A percentile compares a stretch with the other conserved stretches of the same genome.
phyloP scores from a whole-genome alignment of 352 stramenopile species.

The Phytopythium cucurbitacearum region DNA sequence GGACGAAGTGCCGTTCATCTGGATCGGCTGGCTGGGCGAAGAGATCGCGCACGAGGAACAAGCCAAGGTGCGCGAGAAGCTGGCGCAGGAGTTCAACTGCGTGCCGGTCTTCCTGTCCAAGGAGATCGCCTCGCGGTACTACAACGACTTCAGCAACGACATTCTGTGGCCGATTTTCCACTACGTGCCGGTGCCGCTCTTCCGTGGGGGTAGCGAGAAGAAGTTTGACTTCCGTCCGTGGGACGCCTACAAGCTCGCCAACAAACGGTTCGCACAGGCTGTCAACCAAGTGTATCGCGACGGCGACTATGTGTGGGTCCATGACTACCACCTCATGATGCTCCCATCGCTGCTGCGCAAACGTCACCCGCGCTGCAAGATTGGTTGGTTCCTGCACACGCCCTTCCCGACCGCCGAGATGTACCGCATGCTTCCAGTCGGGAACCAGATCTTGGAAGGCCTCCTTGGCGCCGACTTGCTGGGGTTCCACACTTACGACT shows the following conservation, averaged over 20 bases:
- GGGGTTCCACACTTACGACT: slow-evolving; percentile 87
- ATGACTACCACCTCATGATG: slow-evolving; percentile 90
- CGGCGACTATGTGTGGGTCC: slow-evolving; percentile 85
- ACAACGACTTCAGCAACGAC: slow-evolving; percentile 92
- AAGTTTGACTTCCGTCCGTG: slow-evolving; percentile 89
- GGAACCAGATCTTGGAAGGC: slow-evolving; percentile 71
- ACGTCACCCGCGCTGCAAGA: slow-evolving; percentile 64
- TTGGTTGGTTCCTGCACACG: slow-evolving; percentile 88
- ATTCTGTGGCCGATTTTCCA: slow-evolving; percentile 91
- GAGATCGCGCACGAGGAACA: slow-evolving; percentile 85
- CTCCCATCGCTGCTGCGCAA: slow-evolving; percentile 73
- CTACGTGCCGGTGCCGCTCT: slow-evolving; percentile 87
- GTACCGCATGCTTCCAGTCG: slow-evolving; percentile 81
- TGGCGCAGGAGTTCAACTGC: slow-evolving; percentile 87
- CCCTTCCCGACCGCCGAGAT: slow-evolving; percentile 85
- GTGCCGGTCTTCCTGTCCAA: slow-evolving; percentile 88
- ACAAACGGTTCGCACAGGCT: slow-evolving; percentile 77
- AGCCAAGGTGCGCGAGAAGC: slow-evolving; percentile 71
- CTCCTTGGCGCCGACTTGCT: slow-evolving; percentile 78
- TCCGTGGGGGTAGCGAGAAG: slow-evolving; percentile 85
- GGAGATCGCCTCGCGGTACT: slow-evolving; percentile 87
- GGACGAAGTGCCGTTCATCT: slow-evolving; percentile 88
- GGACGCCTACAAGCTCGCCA: slow-evolving; percentile 85
- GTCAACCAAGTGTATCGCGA: slow-evolving; percentile 76
- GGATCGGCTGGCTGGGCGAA: slow-evolving; percentile 89